phyloP scores from a whole-genome alignment of 805 yeast species.

The Nakazawaea wyomingensis region DNA sequence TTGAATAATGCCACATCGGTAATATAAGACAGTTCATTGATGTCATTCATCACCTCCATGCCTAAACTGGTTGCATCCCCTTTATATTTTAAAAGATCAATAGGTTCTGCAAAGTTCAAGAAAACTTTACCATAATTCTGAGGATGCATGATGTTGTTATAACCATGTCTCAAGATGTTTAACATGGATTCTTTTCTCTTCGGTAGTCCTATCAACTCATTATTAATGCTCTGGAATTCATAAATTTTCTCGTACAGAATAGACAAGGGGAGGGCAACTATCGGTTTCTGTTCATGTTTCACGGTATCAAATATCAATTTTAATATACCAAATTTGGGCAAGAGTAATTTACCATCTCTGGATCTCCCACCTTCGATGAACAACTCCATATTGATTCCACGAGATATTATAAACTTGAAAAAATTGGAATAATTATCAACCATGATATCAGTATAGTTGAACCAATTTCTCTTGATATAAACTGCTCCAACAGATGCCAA shows the following conservation, averaged over 20 bases:
- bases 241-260: slow-evolving; percentile 58
- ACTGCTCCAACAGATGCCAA: slow-evolving; percentile 50
- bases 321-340: slow-evolving; percentile 59
- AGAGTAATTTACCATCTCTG: slow-evolving; percentile 56
- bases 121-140: slow-evolving; percentile 7
- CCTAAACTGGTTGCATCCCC: background rate
- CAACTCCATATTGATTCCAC: slow-evolving; percentile 50
- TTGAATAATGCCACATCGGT: slow-evolving; percentile 8
- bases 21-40: background rate
- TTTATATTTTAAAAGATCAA: slow-evolving; percentile 2
- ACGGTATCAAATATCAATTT: slow-evolving; percentile 46
- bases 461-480: slow-evolving; percentile 46
- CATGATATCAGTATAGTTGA: slow-evolving; percentile 26
- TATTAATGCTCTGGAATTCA: slow-evolving; percentile 26
- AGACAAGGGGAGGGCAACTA: slow-evolving; percentile 44
- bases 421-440: slow-evolving; percentile 43
- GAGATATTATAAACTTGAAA: slow-evolving; percentile 41
- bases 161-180: slow-evolving; percentile 9
- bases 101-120: background rate
- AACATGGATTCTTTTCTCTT: slow-evolving; percentile 10
- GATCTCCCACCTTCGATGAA: slow-evolving; percentile 66
- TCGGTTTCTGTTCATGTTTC: slow-evolving; percentile 29
- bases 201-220: slow-evolving; percentile 7
- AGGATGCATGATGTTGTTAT: background rate
- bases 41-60: slow-evolving; percentile 6